Base-by-base conservation (phyloP, 768 basidiomycete genomes). In the Porphyrellus cyaneotinctus region DNA sequence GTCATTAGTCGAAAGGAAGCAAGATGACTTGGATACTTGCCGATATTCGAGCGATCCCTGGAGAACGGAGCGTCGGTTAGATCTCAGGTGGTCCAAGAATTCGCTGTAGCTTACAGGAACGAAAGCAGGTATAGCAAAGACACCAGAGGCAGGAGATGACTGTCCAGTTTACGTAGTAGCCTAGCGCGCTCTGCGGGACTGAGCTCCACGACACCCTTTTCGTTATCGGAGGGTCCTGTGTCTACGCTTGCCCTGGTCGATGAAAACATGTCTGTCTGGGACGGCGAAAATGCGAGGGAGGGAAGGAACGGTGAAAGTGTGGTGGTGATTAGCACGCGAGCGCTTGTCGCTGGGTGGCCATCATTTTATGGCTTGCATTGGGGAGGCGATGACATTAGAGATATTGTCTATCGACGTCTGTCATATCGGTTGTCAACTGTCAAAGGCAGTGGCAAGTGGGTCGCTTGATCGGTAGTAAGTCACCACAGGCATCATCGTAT, bases 21-120 rank as follows among this genome's bases (percentile, higher is more conserved):
- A 30, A 12, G 30, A 52, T 28, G 26, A 28, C 26, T 28, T 9
- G 24, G 30, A 26, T 37, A 66, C 68, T 67, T 61, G 51, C 76
- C 78, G 39, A 78, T 63, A 59, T 77, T 79, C 42, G 74, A 64
- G 18, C 78, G 72, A 60, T 78, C 78, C 22, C 74, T 75, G 43
- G 30, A 46, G 18, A 44, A 41, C 26, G 15, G 23, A 28, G 23
- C 2, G 7, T 47, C 8, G 12, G 17, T 58, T 26, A 43, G 30
- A 38, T 11, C 1, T 3, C 2, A 14, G 20, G 23, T 9, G 12
- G 32, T 9, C 18, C 1, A 15, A 36, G 23, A 37, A 4, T 36
- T 22, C 17, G 39, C 8, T 2, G 23, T 5, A 44, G 71, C 76
- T 67, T 54, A 77, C 74, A 78, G 60, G 58, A 78, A 78, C 8